Conservation (phyloP, 768 basidiomycete species). For the Calocybe cyanea region DNA sequence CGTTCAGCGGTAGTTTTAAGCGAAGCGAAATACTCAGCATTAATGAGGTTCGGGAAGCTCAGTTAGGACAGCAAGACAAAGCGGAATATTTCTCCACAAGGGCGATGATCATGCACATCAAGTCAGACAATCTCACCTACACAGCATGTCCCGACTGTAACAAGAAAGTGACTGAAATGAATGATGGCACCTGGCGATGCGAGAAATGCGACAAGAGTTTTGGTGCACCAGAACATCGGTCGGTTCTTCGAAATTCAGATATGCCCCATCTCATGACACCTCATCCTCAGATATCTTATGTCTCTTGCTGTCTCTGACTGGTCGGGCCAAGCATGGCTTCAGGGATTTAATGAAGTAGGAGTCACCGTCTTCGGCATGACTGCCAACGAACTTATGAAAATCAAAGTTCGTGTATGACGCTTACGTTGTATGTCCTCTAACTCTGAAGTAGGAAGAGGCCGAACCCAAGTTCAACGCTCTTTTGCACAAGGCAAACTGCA, state of each 20-base stretch:
- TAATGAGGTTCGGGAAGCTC: slow-evolving; percentile 72
- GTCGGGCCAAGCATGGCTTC: slow-evolving; percentile 88
- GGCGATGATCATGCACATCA: slow-evolving; percentile 88
- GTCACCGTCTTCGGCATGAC: slow-evolving; percentile 68
- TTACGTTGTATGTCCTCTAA: neutral
- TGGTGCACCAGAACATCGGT: slow-evolving; percentile 79
- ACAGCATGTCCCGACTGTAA: slow-evolving; percentile 85
- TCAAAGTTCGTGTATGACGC: slow-evolving; percentile 48
- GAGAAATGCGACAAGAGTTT: slow-evolving; percentile 85
- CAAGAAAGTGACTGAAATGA: slow-evolving; percentile 80
- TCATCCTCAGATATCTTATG: slow-evolving; percentile 66
- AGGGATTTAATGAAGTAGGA: slow-evolving; percentile 94
- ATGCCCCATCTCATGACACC: slow-evolving; percentile 5
- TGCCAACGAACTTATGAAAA: slow-evolving; percentile 73
- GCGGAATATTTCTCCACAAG: slow-evolving; percentile 75
- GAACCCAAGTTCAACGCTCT: slow-evolving; percentile 54
- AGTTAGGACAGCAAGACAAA: slow-evolving; percentile 73
- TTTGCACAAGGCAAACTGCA: slow-evolving; percentile 62
- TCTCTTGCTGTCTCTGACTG: slow-evolving; percentile 86
- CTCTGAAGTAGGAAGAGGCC: slow-evolving; percentile 46
- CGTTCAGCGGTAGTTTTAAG: slow-evolving; percentile 44
- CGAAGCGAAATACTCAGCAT: slow-evolving; percentile 72
- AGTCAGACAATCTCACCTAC: slow-evolving; percentile 76
- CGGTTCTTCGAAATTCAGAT: slow-evolving; percentile 20
- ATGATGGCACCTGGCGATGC: slow-evolving; percentile 76